Evolutionary conservation across 2,329 filamentous ascomycete species (phyloP).

Genomic region (Albifimbria verrucaria): DNA sequence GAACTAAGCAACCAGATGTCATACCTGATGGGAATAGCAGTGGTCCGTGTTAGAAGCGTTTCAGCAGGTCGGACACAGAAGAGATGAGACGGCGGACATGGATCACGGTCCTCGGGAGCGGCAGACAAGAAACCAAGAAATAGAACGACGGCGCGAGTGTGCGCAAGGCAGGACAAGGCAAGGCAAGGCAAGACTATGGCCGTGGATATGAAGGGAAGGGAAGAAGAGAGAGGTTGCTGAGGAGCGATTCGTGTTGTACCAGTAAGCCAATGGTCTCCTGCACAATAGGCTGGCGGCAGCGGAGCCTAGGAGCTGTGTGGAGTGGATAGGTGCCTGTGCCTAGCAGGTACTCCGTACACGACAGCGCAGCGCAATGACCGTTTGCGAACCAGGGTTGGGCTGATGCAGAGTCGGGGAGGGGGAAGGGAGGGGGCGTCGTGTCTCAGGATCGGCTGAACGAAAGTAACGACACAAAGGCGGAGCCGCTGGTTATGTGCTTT

Average conservation of each 20-base stretch:
- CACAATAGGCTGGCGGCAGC: conserved; percentile 21
- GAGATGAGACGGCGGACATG: not conserved
- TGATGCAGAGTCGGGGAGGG: not conserved
- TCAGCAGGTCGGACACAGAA: not conserved
- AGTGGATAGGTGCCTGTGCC: conserved; percentile 9
- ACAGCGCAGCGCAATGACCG: conserved; percentile 11
- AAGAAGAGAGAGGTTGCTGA: conserved; percentile 3
- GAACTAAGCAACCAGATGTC: not conserved
- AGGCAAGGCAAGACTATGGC: not conserved
- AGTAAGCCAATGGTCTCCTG: conserved; percentile 21
- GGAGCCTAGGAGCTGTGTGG: conserved; percentile 10
- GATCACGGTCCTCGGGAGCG: not conserved
- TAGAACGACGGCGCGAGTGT: not conserved
- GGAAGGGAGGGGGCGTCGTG: not conserved
- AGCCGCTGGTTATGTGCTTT: too few species aligned
- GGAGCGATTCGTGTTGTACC: conserved; percentile 12
- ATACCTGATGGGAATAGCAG: not conserved
- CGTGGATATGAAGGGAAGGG: conserved; percentile 8
- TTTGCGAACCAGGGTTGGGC: conserved; percentile 1
- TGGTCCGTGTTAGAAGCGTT: not conserved
- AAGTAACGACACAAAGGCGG: not conserved
- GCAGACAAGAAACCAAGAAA: not conserved
- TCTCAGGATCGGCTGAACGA: conserved; percentile 2
- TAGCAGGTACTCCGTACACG: conserved; percentile 10
- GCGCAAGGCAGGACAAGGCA: not conserved